Conservation (phyloP, 2,329 filamentous ascomycete genomes). For the Diaporthe vaccinii region DNA sequence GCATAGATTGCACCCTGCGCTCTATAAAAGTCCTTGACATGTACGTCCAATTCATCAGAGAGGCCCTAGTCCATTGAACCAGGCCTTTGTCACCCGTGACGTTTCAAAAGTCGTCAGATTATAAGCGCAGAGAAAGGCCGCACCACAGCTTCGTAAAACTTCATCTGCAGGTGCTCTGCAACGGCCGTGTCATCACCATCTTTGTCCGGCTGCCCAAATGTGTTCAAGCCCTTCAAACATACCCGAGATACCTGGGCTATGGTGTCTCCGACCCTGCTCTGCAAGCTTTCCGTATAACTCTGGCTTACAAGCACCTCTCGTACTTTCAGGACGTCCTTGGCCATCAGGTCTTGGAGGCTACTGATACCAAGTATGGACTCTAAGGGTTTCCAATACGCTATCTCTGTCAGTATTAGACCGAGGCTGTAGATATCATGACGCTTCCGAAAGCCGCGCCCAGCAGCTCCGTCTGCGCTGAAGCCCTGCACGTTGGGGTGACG, state of each 20-base stretch:
- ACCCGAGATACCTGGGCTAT: neutral
- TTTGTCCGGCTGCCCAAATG: neutral
- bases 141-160: neutral
- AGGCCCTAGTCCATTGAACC: no score
- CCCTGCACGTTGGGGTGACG: neutral
- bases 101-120: neutral
- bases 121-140: neutral
- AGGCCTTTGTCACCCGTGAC: no score
- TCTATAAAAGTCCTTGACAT: no score
- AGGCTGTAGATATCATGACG: conserved; percentile 2
- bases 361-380: neutral
- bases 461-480: neutral
- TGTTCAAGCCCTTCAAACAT: neutral
- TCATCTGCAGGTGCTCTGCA: neutral
- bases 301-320: conserved; percentile 1
- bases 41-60: no score
- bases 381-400: neutral
- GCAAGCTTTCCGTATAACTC: neutral
- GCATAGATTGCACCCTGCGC: no score
- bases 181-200: neutral
- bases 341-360: neutral
- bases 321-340: neutral
- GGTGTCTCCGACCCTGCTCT: neutral
- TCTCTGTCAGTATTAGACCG: neutral
- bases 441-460: neutral